phyloP scores from a whole-genome alignment of 305 asterid species.

The Fraxinus angustifolia region DNA sequence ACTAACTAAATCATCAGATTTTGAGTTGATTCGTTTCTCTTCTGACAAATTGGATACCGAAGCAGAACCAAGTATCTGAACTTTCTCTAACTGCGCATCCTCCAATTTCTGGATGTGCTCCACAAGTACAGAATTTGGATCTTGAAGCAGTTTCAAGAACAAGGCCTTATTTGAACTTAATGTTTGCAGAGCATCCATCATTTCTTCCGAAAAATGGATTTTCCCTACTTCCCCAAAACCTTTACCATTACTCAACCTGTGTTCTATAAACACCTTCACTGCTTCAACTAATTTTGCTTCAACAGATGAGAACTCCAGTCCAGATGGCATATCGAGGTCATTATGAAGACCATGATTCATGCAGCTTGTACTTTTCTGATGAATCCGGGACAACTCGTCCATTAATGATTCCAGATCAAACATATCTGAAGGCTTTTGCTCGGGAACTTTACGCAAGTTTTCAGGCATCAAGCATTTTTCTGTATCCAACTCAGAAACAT shows the following conservation, averaged over 20 bases:
- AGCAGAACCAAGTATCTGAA: constrained; percentile 28
- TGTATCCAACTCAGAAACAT: constrained; percentile 37
- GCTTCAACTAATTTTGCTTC: constrained; percentile 67
- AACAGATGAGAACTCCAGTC: constrained; percentile 31
- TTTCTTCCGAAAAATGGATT: constrained; percentile 45
- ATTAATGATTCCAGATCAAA: constrained; percentile 49
- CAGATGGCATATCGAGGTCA: constrained; percentile 31
- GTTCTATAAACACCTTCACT: constrained; percentile 57
- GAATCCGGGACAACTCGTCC: constrained; percentile 44
- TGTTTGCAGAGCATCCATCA: constrained; percentile 58
- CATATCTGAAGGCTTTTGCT: constrained; percentile 32
- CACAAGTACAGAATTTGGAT: constrained; percentile 51
- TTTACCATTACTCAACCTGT: constrained; percentile 36
- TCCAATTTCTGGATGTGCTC: constrained; percentile 50
- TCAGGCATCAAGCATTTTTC: constrained; percentile 27
- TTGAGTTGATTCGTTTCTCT: constrained; percentile 32
- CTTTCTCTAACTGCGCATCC: constrained; percentile 39
- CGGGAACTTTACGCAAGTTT: constrained; percentile 21
- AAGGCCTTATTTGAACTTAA: constrained; percentile 52
- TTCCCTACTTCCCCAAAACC: constrained; percentile 47
- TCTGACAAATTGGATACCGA: constrained; percentile 31
- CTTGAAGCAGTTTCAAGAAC: constrained; percentile 58
- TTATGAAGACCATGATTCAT: constrained; percentile 27
- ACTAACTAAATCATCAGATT: constrained; percentile 47
- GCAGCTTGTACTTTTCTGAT: constrained; percentile 27